Evolutionary conservation across 2,329 filamentous ascomycete species (phyloP).

Genomic region (Aspergillus aculeatus): DNA sequence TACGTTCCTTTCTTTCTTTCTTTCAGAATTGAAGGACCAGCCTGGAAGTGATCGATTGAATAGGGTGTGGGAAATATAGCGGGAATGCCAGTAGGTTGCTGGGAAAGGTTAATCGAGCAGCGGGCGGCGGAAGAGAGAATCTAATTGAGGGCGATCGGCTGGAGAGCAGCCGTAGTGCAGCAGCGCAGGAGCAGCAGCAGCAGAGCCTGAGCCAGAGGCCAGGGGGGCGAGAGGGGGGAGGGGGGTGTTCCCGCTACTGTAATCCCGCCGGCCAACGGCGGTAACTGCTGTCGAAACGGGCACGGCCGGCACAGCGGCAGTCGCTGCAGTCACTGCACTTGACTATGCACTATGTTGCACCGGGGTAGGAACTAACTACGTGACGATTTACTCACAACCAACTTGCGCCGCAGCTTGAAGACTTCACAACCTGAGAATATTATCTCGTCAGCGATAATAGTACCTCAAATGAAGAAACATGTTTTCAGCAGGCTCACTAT

Average conservation of each 20-base stretch:
- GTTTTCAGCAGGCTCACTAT: neutral
- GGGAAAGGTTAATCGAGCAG: slow-evolving; percentile 11
- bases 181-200: neutral
- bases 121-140: slow-evolving; percentile 12
- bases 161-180: neutral
- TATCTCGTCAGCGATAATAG: neutral
- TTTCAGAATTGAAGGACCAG: slow-evolving; percentile 23
- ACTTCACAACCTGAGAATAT: neutral
- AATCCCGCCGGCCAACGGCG: slow-evolving; percentile 10
- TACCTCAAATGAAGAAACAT: neutral
- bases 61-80: slow-evolving; percentile 5
- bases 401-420: neutral
- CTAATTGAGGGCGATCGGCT: slow-evolving; percentile 15
- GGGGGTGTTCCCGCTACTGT: neutral
- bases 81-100: slow-evolving; percentile 10
- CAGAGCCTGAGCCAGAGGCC: slow-evolving; percentile 5
- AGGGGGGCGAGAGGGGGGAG: neutral
- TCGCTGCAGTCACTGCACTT: neutral
- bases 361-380: neutral
- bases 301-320: neutral
- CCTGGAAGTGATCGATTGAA: slow-evolving; percentile 14
- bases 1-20: neutral
- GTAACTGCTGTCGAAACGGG: slow-evolving; percentile 4
- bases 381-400: neutral
- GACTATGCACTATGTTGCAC: neutral